These are phyloP conservation scores for Xylaria bambusicola DNA, from an alignment of 495 filamentous ascomycete species.

Conservation along the genomic window DNA sequence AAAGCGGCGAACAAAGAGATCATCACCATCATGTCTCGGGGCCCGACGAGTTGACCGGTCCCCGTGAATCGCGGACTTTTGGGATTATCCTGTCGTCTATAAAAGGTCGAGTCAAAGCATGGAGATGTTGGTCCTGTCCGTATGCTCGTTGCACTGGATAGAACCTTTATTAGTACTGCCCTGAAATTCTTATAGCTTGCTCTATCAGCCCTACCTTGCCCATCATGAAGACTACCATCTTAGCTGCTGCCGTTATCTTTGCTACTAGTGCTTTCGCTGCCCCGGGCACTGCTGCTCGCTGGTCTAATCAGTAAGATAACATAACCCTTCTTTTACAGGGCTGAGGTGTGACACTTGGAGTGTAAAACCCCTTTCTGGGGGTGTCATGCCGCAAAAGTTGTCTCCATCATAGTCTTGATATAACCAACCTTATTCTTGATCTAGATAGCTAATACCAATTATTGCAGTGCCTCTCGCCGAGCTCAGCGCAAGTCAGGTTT, in stretches of 20 bases:
- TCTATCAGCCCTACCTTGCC: not conserved
- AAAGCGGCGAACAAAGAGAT: not conserved
- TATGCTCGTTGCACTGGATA: not conserved
- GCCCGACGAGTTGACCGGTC: not conserved
- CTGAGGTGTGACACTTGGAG: too few relatives aligned
- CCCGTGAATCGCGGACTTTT: not conserved
- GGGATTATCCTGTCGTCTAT: conserved; percentile 12
- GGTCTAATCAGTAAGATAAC: conserved; percentile 12
- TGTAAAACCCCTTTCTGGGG: too few relatives aligned
- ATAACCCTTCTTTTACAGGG: too few relatives aligned
- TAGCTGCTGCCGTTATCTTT: conserved; percentile 16
- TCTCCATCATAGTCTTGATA: too few relatives aligned
- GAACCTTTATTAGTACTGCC: not conserved
- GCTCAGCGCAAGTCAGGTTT: conserved; percentile 3
- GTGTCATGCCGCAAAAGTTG: too few relatives aligned
- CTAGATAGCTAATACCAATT: too few relatives aligned
- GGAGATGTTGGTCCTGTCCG: conserved; percentile 13
- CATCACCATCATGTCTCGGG: not conserved
- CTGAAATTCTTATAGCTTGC: not conserved
- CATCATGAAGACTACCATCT: conserved; percentile 14
- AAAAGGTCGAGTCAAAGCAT: not conserved
- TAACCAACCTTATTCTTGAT: too few relatives aligned
- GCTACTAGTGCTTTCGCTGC: conserved; percentile 13
- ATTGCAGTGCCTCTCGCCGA: not conserved
- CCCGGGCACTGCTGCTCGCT: conserved; percentile 18